Evolutionary conservation across 305 asterid genomes (phyloP).

Genomic region (Fraxinus ornus): DNA sequence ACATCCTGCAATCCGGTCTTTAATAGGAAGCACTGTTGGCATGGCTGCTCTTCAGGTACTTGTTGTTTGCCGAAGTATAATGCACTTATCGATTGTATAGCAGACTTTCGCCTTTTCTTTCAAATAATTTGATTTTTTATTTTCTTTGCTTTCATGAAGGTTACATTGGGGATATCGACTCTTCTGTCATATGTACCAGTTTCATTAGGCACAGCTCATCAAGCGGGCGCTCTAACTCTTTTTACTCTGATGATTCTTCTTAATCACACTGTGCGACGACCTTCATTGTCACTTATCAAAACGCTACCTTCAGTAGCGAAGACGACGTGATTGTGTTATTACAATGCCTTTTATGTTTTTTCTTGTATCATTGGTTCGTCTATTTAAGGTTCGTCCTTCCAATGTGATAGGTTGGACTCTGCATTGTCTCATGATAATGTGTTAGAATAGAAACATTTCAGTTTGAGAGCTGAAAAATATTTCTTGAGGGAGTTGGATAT

Average conservation of each 20-base stretch:
- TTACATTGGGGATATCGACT: slow-evolving; percentile 75
- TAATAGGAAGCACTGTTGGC: slow-evolving; percentile 72
- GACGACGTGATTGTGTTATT: slow-evolving; percentile 26
- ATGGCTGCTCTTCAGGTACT: slow-evolving; percentile 92
- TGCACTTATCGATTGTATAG: neutral
- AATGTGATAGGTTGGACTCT: neutral
- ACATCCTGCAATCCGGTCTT: slow-evolving; percentile 73
- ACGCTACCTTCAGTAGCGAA: slow-evolving; percentile 60
- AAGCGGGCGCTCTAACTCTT: slow-evolving; percentile 94
- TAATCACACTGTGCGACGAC: slow-evolving; percentile 82
- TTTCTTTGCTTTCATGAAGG: slow-evolving; percentile 43
- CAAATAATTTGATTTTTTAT: slow-evolving; percentile 7
- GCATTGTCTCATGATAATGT: neutral
- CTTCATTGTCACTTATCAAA: slow-evolving; percentile 70
- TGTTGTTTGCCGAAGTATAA: neutral
- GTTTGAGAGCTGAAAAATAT: neutral
- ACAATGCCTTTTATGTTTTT: neutral
- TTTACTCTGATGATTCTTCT: slow-evolving; percentile 73
- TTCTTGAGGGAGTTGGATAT: neutral
- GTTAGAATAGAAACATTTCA: neutral
- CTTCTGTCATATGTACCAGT: slow-evolving; percentile 86
- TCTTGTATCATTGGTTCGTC: neutral
- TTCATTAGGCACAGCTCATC: slow-evolving; percentile 84
- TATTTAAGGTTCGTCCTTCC: neutral
- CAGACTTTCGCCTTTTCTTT: neutral